Conservation (phyloP, 2,329 filamentous ascomycete genomes). For the Ophiostoma himal-ulmi region DNA sequence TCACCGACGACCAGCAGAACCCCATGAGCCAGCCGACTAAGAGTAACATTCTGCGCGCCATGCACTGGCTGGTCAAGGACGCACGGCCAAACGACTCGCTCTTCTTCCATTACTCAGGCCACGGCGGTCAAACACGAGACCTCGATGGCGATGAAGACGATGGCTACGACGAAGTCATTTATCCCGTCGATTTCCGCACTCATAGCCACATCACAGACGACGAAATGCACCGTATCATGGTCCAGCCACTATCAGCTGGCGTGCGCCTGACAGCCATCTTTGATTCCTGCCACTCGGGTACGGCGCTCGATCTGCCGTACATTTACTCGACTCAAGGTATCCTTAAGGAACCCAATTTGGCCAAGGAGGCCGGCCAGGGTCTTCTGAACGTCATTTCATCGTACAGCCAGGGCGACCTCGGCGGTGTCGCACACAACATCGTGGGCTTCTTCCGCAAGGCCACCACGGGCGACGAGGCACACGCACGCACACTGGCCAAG, state of each 20-base stretch:
- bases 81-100: slow-evolving; percentile 87
- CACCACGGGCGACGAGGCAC: slow-evolving; percentile 65
- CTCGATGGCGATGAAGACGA: slow-evolving; percentile 75
- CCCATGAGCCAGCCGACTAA: slow-evolving; percentile 96
- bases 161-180: slow-evolving; percentile 77
- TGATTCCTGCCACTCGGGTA: slow-evolving; percentile 75
- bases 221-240: slow-evolving; percentile 72
- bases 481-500: slow-evolving; percentile 73
- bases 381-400: slow-evolving; percentile 66
- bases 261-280: slow-evolving; percentile 81
- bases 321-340: slow-evolving; percentile 75
- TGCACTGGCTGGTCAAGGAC: slow-evolving; percentile 97
- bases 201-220: slow-evolving; percentile 69
- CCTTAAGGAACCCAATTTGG: slow-evolving; percentile 74
- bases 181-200: slow-evolving; percentile 75
- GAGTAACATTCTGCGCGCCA: slow-evolving; percentile 87
- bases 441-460: slow-evolving; percentile 84
- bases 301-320: slow-evolving; percentile 70
- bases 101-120: slow-evolving; percentile 95
- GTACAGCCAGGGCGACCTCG: slow-evolving; percentile 78
- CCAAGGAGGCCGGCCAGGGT: slow-evolving; percentile 70
- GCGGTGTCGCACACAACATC: slow-evolving; percentile 72
- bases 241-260: slow-evolving; percentile 69
- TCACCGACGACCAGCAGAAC: slow-evolving; percentile 95
- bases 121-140: slow-evolving; percentile 76